These are phyloP conservation scores for Pinguiococcus pyrenoidosus DNA, from an alignment of 108 stramenopile species.

Conservation along the genomic window DNA sequence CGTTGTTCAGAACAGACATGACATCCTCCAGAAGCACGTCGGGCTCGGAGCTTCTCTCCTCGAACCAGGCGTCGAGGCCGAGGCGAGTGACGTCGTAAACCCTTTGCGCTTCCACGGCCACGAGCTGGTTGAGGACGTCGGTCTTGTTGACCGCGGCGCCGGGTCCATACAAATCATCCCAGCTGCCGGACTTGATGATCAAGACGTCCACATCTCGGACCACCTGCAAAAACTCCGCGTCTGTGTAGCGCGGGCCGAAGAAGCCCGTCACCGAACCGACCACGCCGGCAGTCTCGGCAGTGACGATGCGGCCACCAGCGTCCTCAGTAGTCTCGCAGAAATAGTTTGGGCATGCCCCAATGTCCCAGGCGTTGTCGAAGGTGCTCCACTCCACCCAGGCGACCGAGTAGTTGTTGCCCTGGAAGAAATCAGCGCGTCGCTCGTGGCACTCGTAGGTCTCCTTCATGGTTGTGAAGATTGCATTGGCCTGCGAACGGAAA, in stretches of 20 bases:
- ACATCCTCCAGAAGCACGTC: too few relatives aligned
- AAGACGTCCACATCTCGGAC: background rate
- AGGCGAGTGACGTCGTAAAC: constrained; percentile 10
- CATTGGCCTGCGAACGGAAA: constrained; percentile 2
- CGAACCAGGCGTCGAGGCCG: constrained; percentile 14
- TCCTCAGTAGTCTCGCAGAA: background rate
- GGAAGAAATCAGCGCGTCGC: too few relatives aligned
- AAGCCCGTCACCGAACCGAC: constrained; percentile 1
- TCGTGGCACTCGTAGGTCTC: too few relatives aligned
- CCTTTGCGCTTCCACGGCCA: background rate
- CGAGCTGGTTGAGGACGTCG: background rate
- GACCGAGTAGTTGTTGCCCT: background rate
- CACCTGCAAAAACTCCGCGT: too few relatives aligned
- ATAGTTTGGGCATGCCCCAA: background rate
- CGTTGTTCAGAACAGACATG: too few relatives aligned
- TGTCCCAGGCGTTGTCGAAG: background rate
- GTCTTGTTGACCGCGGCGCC: background rate
- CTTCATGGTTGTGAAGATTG: constrained; percentile 4
- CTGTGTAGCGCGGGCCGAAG: constrained; percentile 2
- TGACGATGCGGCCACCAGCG: background rate
- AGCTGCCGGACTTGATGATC: background rate
- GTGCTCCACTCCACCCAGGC: background rate
- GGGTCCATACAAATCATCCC: too few relatives aligned
- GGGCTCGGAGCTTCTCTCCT: constrained; percentile 10
- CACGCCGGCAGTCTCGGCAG: constrained; percentile 2